Conservation (phyloP, 345 rosid species). For the Draba incana region DNA sequence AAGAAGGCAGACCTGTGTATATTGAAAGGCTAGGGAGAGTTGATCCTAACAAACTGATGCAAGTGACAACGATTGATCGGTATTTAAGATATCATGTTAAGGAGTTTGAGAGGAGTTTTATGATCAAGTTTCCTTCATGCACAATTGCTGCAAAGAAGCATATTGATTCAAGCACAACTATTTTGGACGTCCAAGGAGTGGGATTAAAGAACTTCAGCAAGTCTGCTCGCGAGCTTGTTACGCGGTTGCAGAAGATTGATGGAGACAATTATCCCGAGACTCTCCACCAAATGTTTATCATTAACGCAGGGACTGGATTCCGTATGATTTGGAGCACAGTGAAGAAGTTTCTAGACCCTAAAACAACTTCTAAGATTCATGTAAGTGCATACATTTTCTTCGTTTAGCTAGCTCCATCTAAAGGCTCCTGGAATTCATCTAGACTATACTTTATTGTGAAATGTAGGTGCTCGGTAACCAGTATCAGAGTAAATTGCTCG, state of each 20-base stretch:
- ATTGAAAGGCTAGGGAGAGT: slow-evolving; percentile 93
- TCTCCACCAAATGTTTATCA: slow-evolving; percentile 96
- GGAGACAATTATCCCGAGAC: slow-evolving; percentile 99
- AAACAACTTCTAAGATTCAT: slow-evolving; percentile 94
- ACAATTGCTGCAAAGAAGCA: slow-evolving; percentile 93
- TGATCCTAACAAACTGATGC: slow-evolving; percentile 88
- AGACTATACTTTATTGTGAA: slow-evolving; percentile 17
- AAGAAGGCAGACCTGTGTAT: slow-evolving; percentile 93
- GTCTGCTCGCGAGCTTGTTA: slow-evolving; percentile 90
- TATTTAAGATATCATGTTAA: slow-evolving; percentile 87
- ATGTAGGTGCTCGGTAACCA: slow-evolving; percentile 89
- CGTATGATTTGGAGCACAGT: slow-evolving; percentile 88
- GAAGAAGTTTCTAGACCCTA: slow-evolving; percentile 92
- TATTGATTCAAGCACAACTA: slow-evolving; percentile 92
- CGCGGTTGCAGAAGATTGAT: slow-evolving; percentile 92
- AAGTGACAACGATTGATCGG: slow-evolving; percentile 84
- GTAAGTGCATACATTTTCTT: slow-evolving; percentile 44
- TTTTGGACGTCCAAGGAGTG: slow-evolving; percentile 70
- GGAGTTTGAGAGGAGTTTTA: slow-evolving; percentile 89
- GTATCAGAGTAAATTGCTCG: slow-evolving; percentile 90
- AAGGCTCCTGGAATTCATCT: slow-evolving; percentile 7
- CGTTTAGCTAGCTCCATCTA: neutral
- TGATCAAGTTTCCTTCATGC: slow-evolving; percentile 90
- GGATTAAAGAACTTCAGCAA: slow-evolving; percentile 89
- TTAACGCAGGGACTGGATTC: slow-evolving; percentile 95